Conservation (phyloP, 179 eudicot genomes). For the Spergularia azorica region DNA sequence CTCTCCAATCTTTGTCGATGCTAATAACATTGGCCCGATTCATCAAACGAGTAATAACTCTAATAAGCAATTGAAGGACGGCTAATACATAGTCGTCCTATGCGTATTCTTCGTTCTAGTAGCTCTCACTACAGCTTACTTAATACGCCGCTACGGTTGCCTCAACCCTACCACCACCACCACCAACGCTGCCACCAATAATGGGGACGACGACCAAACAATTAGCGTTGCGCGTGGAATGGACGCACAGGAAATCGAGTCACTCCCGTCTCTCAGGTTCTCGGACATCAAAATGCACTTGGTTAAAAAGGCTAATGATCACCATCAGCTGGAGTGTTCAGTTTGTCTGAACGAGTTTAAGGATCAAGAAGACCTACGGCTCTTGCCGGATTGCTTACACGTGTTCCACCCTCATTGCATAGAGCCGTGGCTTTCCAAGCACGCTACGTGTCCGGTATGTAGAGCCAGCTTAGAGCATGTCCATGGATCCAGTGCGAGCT, state of each 20-base stretch:
- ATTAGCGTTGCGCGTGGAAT: conserved; percentile 31
- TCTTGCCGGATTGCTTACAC: conserved; percentile 53
- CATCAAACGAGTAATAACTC: not conserved
- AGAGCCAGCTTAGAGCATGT: conserved; percentile 35
- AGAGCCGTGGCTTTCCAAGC: conserved; percentile 43
- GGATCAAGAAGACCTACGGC: conserved; percentile 36
- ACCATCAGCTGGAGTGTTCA: conserved; percentile 42
- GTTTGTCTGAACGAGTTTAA: conserved; percentile 51
- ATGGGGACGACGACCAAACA: too few species aligned
- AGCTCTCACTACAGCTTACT: not conserved
- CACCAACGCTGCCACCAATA: not conserved
- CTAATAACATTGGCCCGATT: not conserved
- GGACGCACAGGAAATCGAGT: conserved; percentile 29
- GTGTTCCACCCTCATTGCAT: conserved; percentile 53
- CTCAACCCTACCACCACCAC: not conserved
- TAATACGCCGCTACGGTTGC: conserved; percentile 7
- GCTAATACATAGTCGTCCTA: conserved; percentile 16
- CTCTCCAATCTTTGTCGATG: not conserved
- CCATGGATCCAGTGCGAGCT: conserved; percentile 25
- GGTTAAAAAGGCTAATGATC: conserved; percentile 6
- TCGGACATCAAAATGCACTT: conserved; percentile 40
- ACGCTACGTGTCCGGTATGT: conserved; percentile 57
- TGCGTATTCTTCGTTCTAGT: conserved; percentile 12
- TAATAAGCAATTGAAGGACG: not conserved
- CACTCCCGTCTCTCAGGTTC: conserved; percentile 45